Conservation (phyloP, 208 protist species). For the Acanthamoeba triangularis region DNA sequence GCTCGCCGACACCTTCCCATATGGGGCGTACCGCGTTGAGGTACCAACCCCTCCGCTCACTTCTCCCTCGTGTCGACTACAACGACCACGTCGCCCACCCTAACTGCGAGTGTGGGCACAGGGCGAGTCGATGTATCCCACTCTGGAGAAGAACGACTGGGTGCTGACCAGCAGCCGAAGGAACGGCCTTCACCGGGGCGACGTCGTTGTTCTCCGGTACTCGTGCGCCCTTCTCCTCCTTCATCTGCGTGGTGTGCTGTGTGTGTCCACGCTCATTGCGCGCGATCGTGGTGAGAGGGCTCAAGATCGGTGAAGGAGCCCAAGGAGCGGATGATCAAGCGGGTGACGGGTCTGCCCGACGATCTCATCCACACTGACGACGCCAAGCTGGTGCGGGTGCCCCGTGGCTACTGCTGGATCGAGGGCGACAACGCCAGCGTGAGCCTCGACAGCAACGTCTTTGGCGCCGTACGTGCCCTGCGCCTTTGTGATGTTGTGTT, state of each 20-base stretch:
- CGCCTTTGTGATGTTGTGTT: not conserved
- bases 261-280: not conserved
- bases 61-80: not conserved
- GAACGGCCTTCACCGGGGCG: not conserved
- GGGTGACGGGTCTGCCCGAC: slow-evolving; percentile 8
- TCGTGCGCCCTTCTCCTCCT: not conserved
- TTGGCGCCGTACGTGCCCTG: slow-evolving; percentile 13
- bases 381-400: not conserved
- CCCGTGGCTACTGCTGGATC: slow-evolving; percentile 64
- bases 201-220: slow-evolving; percentile 53
- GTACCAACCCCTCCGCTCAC: not conserved
- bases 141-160: slow-evolving; percentile 30
- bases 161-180: not conserved
- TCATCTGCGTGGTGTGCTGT: not conserved
- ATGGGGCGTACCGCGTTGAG: not conserved
- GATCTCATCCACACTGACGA: slow-evolving; percentile 10
- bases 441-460: slow-evolving; percentile 68
- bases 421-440: slow-evolving; percentile 65
- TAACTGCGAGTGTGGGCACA: not conserved
- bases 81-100: not conserved
- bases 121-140: slow-evolving; percentile 42
- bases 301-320: not conserved
- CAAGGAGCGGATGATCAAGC: slow-evolving; percentile 37
- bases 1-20: not conserved
- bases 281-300: not conserved